Conservation (phyloP, 257 asterid species). For the Rubia yunnanensis region DNA sequence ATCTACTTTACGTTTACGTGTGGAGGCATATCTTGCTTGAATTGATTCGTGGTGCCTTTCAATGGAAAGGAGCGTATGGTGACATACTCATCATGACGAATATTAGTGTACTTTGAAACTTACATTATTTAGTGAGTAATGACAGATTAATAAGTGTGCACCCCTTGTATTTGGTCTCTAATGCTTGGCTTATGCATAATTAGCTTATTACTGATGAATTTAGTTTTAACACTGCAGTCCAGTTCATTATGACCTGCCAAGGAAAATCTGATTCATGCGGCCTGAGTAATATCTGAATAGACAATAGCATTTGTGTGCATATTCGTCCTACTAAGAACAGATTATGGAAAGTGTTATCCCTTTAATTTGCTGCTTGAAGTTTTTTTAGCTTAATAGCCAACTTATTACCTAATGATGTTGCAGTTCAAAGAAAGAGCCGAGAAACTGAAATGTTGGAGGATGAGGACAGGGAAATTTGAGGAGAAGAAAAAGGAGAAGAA, state of each 20-base stretch:
- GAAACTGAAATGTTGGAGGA: slow-evolving; percentile 78
- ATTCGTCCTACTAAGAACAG: too few species aligned
- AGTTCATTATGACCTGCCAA: neutral
- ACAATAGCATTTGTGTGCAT: neutral
- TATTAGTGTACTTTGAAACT: neutral
- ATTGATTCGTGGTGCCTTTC: neutral
- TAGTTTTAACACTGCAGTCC: neutral
- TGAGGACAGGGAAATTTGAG: slow-evolving; percentile 37
- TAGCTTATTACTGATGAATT: too few species aligned
- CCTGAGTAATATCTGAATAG: neutral
- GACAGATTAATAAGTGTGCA: neutral
- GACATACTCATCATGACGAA: neutral
- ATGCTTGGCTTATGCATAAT: too few species aligned
- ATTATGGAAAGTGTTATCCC: neutral
- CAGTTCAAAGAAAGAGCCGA: slow-evolving; percentile 72
- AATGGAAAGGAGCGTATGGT: neutral
- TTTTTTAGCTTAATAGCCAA: neutral
- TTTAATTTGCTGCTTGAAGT: neutral
- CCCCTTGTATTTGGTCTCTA: too few species aligned
- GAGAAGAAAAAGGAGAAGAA: slow-evolving; percentile 50
- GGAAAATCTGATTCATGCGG: neutral
- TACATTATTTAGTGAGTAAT: neutral
- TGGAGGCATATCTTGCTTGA: neutral
- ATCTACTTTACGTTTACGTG: neutral
- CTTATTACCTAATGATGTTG: neutral